Conservation (phyloP, 208 protist species). For the Sergeia podlipaevii region DNA sequence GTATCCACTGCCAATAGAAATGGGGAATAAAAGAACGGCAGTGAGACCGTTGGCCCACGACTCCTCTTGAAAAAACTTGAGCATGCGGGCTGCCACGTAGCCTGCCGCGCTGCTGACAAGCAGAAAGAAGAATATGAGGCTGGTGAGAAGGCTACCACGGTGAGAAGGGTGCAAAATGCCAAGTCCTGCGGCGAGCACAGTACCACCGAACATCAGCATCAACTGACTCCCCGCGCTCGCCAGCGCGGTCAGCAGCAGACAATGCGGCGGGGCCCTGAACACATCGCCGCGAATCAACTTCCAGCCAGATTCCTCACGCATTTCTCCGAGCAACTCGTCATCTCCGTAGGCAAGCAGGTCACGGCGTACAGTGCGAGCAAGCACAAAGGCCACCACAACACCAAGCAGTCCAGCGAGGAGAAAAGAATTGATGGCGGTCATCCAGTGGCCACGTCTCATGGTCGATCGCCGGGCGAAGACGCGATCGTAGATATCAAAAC, state of each 20-base stretch:
- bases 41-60: constrained; percentile 84
- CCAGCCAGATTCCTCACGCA: constrained; percentile 88
- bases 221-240: constrained; percentile 92
- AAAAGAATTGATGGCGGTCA: constrained; percentile 94
- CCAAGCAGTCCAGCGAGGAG: constrained; percentile 94
- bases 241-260: constrained; percentile 75
- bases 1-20: constrained; percentile 29
- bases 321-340: constrained; percentile 34
- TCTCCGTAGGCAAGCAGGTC: constrained; percentile 86
- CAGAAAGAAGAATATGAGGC: constrained; percentile 64
- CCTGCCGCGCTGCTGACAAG: constrained; percentile 74
- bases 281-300: constrained; percentile 97
- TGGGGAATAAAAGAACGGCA: constrained; percentile 48
- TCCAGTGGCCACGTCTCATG: constrained; percentile 85
- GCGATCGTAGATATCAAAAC: constrained; percentile 84
- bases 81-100: constrained; percentile 81
- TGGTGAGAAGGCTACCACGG: constrained; percentile 87
- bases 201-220: constrained; percentile 61
- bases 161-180: constrained; percentile 89
- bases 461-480: constrained; percentile 27
- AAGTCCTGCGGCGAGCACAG: constrained; percentile 32
- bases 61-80: constrained; percentile 79
- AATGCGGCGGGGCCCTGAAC: constrained; percentile 87
- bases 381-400: constrained; percentile 93
- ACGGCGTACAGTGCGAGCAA: constrained; percentile 93